These are phyloP conservation scores for Fraxinus cuspidata DNA, from an alignment of 257 asterid species.

Conservation along the genomic window DNA sequence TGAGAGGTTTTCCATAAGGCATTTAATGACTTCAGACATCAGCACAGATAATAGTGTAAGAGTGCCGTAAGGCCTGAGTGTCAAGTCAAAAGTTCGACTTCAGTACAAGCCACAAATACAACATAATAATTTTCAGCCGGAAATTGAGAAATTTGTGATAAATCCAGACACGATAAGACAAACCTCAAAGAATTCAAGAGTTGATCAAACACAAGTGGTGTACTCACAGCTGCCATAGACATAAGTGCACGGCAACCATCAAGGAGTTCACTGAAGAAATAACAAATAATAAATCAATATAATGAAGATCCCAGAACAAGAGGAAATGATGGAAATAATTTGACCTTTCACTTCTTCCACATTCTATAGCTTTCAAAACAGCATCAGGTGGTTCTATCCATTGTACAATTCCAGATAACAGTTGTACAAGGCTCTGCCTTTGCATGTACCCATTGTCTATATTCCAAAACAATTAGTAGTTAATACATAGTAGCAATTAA, in stretches of 20 bases:
- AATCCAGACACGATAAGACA: slow-evolving; percentile 20
- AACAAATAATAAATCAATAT: slow-evolving; percentile 29
- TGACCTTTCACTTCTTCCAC: slow-evolving; percentile 94
- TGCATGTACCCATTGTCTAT: slow-evolving; percentile 73
- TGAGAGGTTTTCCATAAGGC: slow-evolving; percentile 58
- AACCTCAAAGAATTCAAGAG: slow-evolving; percentile 82
- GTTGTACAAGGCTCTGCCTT: slow-evolving; percentile 79
- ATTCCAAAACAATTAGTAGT: slow-evolving; percentile 29
- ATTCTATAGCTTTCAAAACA: slow-evolving; percentile 66
- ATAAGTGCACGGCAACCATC: slow-evolving; percentile 95
- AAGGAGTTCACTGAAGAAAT: slow-evolving; percentile 73
- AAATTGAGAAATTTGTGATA: slow-evolving; percentile 16
- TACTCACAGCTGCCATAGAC: slow-evolving; percentile 80
- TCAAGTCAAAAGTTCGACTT: slow-evolving; percentile 24
- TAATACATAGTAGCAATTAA: slow-evolving; percentile 16
- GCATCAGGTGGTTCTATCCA: slow-evolving; percentile 94
- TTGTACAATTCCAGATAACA: slow-evolving; percentile 70
- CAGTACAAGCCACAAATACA: slow-evolving; percentile 7
- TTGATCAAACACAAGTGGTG: slow-evolving; percentile 72
- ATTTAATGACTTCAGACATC: slow-evolving; percentile 81
- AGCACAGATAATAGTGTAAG: slow-evolving; percentile 66
- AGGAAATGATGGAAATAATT: slow-evolving; percentile 17
- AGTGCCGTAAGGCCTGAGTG: slow-evolving; percentile 85
- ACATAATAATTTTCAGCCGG: slow-evolving; percentile 12
- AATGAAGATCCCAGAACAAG: slow-evolving; percentile 24